Evolutionary conservation across 306 rosid genomes (phyloP), one percentile per base, ranked within the genome.

Genomic region (Cercis canadensis): DNA sequence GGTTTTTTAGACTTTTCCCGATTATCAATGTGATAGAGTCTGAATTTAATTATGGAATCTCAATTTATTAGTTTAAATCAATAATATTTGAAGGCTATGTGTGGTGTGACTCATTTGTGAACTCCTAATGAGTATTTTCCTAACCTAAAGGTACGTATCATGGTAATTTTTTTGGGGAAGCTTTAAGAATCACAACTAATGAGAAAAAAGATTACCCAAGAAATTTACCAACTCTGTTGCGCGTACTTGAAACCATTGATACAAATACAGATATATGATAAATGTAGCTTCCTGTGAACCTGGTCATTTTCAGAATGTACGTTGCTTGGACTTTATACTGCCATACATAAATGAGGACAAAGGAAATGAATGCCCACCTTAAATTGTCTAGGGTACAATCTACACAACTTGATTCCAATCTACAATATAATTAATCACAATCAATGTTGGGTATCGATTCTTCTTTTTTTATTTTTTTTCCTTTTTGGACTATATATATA

Each of bases 251-350:
- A 43, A 55, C 36, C 45, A 55, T 2, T 62, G 45, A 62, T 8
- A 32, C 33, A 4, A 71, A 37, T 34, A 45, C 32, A 56, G 9
- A 62, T 19, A 45, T 29, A 44, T 13, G 53, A 24, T 63, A 50
- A 52, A 71, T 58, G 62, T 66, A 57, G 52, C 12, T 12, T 56
- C 80, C 11, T 56, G 59, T 74, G 76, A 54, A 69, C 69, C 29
- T 40, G 73, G 64, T 50, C 65, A 64, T 69, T 58, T 80, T 57
- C 77, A 65, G 62, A 72, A 58, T 50, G 77, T 72, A 73, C 79
- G 65, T 21, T 69, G 67, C 62, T 63, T 63, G 80, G 84, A 74
- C 77, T 57, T 18, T 18, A 45, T 37, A 69, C 76, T 56, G 80
- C n/a, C 77, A 18, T 58, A 73, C 73, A 69, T 69, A 74, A 74